A percentile compares a stretch with the other conserved stretches of the same genome.
Evolutionary conservation across 768 basidiomycete species (phyloP).

Genomic region (Phanerochaete carnosa): DNA sequence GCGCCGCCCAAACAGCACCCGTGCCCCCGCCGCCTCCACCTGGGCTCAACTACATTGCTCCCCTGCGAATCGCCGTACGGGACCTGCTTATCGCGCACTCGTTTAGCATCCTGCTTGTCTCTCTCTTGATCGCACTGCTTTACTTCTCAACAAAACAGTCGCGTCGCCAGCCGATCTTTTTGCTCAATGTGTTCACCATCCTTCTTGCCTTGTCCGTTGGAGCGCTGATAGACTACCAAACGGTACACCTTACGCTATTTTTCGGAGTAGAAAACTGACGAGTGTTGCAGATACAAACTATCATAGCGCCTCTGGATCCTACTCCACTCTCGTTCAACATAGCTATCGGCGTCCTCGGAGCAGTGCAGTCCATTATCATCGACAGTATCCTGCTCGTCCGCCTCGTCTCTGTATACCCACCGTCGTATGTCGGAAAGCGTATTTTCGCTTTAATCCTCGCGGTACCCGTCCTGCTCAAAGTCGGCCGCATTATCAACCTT

Average conservation of each 20-base stretch:
- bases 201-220: constrained; percentile 3
- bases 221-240: constrained; percentile 10
- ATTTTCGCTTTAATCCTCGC: background rate
- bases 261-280: too few relatives aligned
- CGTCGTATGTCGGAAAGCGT: background rate
- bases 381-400: background rate
- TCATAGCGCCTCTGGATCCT: constrained; percentile 21
- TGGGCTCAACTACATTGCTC: constrained; percentile 11
- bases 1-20: background rate
- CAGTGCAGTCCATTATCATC: constrained; percentile 19
- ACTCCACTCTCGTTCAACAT: constrained; percentile 25
- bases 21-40: background rate
- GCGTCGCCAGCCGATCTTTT: background rate
- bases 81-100: constrained; percentile 11
- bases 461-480: background rate
- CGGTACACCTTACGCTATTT: too few relatives aligned
- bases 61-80: constrained; percentile 5
- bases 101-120: constrained; percentile 5
- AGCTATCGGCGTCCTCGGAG: constrained; percentile 28
- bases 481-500: constrained; percentile 1
- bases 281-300: constrained; percentile 29
- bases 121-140: constrained; percentile 7
- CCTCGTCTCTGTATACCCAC: background rate
- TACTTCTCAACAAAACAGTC: background rate
- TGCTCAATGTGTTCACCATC: constrained; percentile 1